These are phyloP conservation scores for Fusarium austroafricanum DNA, from an alignment of 2,329 filamentous ascomycete genomes.

Conservation along the genomic window DNA sequence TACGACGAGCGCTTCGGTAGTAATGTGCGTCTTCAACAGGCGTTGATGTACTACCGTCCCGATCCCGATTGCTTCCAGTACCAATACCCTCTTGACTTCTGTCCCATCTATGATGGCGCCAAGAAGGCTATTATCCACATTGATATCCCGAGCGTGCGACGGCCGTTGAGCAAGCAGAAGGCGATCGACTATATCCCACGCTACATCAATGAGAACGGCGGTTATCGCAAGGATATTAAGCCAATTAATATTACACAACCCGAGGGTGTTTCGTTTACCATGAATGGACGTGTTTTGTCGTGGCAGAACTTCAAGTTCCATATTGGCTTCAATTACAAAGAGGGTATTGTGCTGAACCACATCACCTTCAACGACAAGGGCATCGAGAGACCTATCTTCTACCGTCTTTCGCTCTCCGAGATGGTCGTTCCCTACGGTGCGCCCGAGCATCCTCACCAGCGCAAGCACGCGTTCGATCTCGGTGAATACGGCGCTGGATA, in stretches of 20 bases:
- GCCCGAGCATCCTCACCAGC: slow-evolving; percentile 81
- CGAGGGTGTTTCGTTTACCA: slow-evolving; percentile 86
- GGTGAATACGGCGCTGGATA: slow-evolving; percentile 86
- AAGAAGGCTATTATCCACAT: slow-evolving; percentile 84
- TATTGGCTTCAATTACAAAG: slow-evolving; percentile 93
- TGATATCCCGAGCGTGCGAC: slow-evolving; percentile 81
- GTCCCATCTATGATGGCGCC: slow-evolving; percentile 87
- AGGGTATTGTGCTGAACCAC: slow-evolving; percentile 90
- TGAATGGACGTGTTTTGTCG: slow-evolving; percentile 76
- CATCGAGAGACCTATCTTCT: slow-evolving; percentile 81
- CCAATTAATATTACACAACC: slow-evolving; percentile 89
- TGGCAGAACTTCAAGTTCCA: slow-evolving; percentile 98
- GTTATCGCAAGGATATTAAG: slow-evolving; percentile 83
- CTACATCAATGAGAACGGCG: slow-evolving; percentile 77
- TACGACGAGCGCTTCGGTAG: slow-evolving; percentile 91
- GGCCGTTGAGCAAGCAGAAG: slow-evolving; percentile 77
- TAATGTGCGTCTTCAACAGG: slow-evolving; percentile 84
- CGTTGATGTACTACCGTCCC: slow-evolving; percentile 94
- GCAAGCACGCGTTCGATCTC: slow-evolving; percentile 84
- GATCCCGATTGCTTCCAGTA: slow-evolving; percentile 90
- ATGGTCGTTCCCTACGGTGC: slow-evolving; percentile 95
- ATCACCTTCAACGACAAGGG: slow-evolving; percentile 91
- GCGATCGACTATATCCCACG: slow-evolving; percentile 84
- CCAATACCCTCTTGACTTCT: slow-evolving; percentile 91
- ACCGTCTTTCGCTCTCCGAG: slow-evolving; percentile 87